A percentile compares a stretch with the other conserved stretches of the same genome.
Evolutionary conservation across 768 basidiomycete species (phyloP).

Genomic region (Trametes villosa): DNA sequence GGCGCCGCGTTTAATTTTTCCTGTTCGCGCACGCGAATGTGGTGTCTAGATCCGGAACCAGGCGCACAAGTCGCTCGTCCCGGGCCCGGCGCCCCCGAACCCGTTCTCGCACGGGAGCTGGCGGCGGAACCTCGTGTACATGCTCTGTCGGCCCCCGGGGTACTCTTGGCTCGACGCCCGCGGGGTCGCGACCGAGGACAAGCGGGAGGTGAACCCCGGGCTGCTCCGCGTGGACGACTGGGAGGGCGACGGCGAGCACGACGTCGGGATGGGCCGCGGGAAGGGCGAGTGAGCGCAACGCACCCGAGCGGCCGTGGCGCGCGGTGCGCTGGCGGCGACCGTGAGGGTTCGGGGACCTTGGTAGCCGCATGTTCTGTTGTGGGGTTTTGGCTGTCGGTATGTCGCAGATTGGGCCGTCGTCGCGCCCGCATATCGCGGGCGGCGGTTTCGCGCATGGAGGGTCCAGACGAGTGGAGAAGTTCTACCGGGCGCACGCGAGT

Average conservation of each 20-base stretch:
- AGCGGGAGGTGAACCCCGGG: constrained; percentile 77
- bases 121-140: constrained; percentile 71
- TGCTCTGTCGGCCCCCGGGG: constrained; percentile 81
- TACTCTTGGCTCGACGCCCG: constrained; percentile 77
- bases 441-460: background rate
- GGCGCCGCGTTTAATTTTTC: background rate
- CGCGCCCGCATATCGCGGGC: background rate
- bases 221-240: constrained; percentile 37
- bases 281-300: constrained; percentile 15
- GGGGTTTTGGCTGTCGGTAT: background rate
- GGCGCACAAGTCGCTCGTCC: constrained; percentile 72
- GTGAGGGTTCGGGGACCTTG: background rate
- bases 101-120: constrained; percentile 85
- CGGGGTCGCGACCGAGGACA: constrained; percentile 69
- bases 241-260: constrained; percentile 26
- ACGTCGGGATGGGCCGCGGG: constrained; percentile 13
- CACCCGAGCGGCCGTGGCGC: background rate
- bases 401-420: background rate
- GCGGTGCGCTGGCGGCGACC: background rate
- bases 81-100: constrained; percentile 73
- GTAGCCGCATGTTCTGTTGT: background rate
- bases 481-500: constrained; percentile 1
- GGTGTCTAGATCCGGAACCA: constrained; percentile 76
- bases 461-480: background rate
- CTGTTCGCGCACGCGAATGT: background rate